Percentiles rank a stretch among this genome's conserved stretches.
Conservation (phyloP, 2,329 filamentous ascomycete genomes). For the Trichoderma harzianum region DNA sequence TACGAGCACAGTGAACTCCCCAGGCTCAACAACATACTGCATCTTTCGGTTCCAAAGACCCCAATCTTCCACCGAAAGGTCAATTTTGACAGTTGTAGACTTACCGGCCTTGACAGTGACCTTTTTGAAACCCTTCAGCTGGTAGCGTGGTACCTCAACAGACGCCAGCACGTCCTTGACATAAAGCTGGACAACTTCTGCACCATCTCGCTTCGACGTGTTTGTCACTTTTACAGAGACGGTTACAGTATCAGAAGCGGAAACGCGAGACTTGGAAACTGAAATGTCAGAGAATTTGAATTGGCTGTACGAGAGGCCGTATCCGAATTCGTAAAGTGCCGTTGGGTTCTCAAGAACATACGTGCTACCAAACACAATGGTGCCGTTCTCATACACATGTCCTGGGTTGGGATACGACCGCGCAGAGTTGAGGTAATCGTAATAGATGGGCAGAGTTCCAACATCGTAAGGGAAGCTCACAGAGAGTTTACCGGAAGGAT, state of each 20-base stretch:
- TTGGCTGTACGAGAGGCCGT: slow-evolving; percentile 4
- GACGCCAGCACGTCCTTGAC: slow-evolving; percentile 6
- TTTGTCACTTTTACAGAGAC: background rate
- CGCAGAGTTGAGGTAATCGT: slow-evolving; percentile 1
- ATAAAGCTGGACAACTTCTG: background rate
- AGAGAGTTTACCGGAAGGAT: slow-evolving; percentile 5
- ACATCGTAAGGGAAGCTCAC: slow-evolving; percentile 10
- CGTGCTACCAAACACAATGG: background rate
- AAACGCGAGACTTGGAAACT: background rate
- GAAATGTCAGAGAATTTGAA: slow-evolving; percentile 1
- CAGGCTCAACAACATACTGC: slow-evolving; percentile 5
- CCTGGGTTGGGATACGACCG: background rate
- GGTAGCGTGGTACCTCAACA: background rate
- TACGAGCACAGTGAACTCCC: background rate
- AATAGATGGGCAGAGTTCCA: slow-evolving; percentile 4
- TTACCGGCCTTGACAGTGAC: background rate
- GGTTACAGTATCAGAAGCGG: background rate
- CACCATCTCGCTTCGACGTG: background rate
- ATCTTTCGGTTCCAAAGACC: slow-evolving; percentile 3
- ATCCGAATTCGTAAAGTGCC: slow-evolving; percentile 1
- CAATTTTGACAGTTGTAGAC: slow-evolving; percentile 5
- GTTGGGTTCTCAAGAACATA: background rate
- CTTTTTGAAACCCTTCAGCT: slow-evolving; percentile 4
- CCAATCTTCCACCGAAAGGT: background rate
- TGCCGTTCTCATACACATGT: background rate